These are phyloP conservation scores for Lactifluus hygrophoroides DNA, from an alignment of 768 basidiomycete species.

Conservation along the genomic window DNA sequence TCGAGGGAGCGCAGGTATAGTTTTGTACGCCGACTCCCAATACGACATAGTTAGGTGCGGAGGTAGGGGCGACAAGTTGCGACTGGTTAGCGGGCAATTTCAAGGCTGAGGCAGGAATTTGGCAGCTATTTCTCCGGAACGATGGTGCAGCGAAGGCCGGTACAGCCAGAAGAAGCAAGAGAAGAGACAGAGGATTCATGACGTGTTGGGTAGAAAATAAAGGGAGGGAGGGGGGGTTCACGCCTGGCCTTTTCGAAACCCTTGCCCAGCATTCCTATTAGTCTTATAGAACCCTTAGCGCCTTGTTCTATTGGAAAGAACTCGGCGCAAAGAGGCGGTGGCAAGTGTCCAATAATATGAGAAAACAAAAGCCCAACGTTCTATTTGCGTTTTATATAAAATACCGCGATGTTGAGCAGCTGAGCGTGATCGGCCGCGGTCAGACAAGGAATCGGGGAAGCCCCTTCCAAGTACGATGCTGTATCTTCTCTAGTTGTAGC, in stretches of 20 bases:
- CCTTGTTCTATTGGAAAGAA: too few relatives aligned
- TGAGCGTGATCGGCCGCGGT: too few relatives aligned
- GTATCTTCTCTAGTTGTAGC: too few relatives aligned
- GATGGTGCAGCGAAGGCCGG: not conserved
- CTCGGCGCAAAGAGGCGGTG: too few relatives aligned
- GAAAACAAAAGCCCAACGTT: too few relatives aligned
- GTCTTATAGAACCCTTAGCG: too few relatives aligned
- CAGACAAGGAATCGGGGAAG: too few relatives aligned
- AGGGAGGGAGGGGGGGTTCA: not conserved
- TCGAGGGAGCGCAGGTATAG: not conserved
- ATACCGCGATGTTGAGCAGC: too few relatives aligned
- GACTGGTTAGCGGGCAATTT: not conserved
- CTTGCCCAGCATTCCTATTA: not conserved
- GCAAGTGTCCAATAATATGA: too few relatives aligned
- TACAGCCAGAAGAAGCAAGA: not conserved
- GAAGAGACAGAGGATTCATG: not conserved
- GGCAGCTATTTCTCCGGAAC: not conserved
- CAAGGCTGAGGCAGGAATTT: not conserved
- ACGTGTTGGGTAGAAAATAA: not conserved
- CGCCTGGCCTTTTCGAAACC: not conserved
- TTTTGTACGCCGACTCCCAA: slow-evolving; percentile 5
- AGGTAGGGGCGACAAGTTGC: not conserved
- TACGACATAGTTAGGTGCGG: not conserved
- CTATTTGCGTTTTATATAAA: too few relatives aligned
- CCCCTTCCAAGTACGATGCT: too few relatives aligned